Base-by-base conservation (phyloP, 768 basidiomycete species). In the Neoboletus magnificus region DNA sequence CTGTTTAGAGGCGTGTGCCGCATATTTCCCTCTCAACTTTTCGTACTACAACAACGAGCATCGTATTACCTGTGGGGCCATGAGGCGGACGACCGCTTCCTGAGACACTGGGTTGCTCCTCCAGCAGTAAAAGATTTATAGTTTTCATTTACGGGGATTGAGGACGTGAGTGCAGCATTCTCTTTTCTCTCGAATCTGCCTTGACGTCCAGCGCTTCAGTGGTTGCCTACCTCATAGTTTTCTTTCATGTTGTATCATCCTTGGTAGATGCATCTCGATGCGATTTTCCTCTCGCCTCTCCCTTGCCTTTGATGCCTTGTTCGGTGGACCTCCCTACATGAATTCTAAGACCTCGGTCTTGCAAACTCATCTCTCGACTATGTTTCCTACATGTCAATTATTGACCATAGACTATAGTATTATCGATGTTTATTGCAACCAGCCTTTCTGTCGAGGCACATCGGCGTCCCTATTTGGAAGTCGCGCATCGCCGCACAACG, bases 1-100 rank as follows among this genome's bases (percentile, higher is more conserved):
- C 65, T 87, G 57, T 70, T 79, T 58, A 74, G 77, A 57, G 82
- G 82, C 60, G 60, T 82, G 44, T 73, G 75, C 66, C 74, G 76
- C 66, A 86, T 85, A 74, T 73, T 84, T 57, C 87, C 87, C 5
- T 72, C 75, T 25, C 83, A 87, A 57, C 59, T 86, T 43, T 64
- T 73, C 50, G 77, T 80, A 60, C 73, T 88, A 62, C 74, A 75
- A 55, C 71, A 72, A 16, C 77, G 86, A 22, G 76, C 79, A 40
- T 71, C 78, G 48, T 89, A 86, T 74, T 89, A 89, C 69, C 68
- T 87, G 12, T 79, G 79, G 66, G 87, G 85, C 4, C 71, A 78
- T 48, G 80, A 80, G 55, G 64, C 55, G 35, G 55, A 73, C 59
- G 62, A 73, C 64, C 44, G 50, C 23, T 45, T 54, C 23, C 29